These are phyloP conservation scores for Ilyonectria robusta DNA, from an alignment of 2,329 filamentous ascomycete species.

Conservation along the genomic window DNA sequence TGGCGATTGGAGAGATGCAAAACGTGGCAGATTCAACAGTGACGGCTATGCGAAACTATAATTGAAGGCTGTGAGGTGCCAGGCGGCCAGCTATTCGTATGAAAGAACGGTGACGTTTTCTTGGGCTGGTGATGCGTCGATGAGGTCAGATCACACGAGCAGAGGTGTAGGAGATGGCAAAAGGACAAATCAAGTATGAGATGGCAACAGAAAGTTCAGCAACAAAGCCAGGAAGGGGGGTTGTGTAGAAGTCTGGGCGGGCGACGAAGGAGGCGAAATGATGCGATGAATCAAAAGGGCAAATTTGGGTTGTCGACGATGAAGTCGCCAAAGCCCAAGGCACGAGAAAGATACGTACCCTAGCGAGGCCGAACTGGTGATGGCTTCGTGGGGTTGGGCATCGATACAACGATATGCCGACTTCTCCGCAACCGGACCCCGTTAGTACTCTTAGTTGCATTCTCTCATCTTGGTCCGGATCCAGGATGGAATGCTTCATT, in stretches of 20 bases:
- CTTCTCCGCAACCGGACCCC: slow-evolving; percentile 8
- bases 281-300: slow-evolving; percentile 19
- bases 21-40: not conserved
- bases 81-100: not conserved
- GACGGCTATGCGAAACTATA: not conserved
- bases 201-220: not conserved
- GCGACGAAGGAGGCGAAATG: slow-evolving; percentile 1
- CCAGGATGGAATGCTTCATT: not conserved
- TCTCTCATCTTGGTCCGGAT: not conserved
- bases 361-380: not conserved
- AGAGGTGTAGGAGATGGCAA: not conserved
- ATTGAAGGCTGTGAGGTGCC: not conserved
- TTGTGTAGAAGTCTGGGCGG: not conserved
- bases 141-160: not conserved
- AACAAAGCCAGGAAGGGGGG: not conserved
- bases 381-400: slow-evolving; percentile 6
- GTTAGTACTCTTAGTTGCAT: slow-evolving; percentile 27
- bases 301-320: slow-evolving; percentile 8
- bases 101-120: not conserved
- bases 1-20: not conserved
- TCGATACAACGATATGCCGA: slow-evolving; percentile 5
- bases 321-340: not conserved
- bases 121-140: not conserved
- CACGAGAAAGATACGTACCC: slow-evolving; percentile 10
- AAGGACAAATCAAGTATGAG: not conserved